phyloP scores from a whole-genome alignment of 1,284 basidiomycete species.

The Thelephora terrestris region DNA sequence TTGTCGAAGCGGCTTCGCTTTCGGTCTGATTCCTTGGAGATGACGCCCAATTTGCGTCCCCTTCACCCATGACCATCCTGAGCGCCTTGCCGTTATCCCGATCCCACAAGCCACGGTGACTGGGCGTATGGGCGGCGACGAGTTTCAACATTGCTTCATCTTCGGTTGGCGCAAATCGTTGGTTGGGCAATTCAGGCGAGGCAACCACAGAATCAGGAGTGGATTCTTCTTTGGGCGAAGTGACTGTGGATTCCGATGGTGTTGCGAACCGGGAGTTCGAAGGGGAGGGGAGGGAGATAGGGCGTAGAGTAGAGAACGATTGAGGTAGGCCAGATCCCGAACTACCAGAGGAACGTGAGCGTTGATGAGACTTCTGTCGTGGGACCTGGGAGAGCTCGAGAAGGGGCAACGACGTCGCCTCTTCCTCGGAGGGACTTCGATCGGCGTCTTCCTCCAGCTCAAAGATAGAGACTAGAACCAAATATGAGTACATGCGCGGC shows the following conservation, averaged over 20 bases:
- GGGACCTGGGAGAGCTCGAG: constrained; percentile 8
- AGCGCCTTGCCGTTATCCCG: constrained; percentile 47
- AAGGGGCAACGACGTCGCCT: constrained; percentile 8
- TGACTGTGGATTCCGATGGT: too few relatives aligned
- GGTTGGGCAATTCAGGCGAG: too few relatives aligned
- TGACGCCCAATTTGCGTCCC: constrained; percentile 20
- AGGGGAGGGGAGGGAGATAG: constrained; percentile 53
- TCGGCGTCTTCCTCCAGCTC: constrained; percentile 45
- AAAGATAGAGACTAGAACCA: constrained; percentile 50
- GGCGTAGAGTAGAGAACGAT: constrained; percentile 51
- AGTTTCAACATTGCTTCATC: constrained; percentile 49
- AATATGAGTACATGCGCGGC: constrained; percentile 6
- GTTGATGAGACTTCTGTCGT: constrained; percentile 13
- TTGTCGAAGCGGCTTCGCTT: too few relatives aligned
- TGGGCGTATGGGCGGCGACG: constrained; percentile 57
- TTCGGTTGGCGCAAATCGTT: background rate
- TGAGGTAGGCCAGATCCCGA: constrained; percentile 33
- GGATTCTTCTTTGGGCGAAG: too few relatives aligned
- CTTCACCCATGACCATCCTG: constrained; percentile 50
- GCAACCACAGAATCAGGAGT: too few relatives aligned
- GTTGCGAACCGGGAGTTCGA: constrained; percentile 20
- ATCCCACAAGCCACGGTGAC: constrained; percentile 61
- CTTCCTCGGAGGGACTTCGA: constrained; percentile 8
- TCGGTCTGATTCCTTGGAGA: too few relatives aligned
- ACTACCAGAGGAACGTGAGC: constrained; percentile 19